These are phyloP conservation scores for Macadamia tetraphylla DNA, from an alignment of 164 flowering plant species.

Conservation along the genomic window DNA sequence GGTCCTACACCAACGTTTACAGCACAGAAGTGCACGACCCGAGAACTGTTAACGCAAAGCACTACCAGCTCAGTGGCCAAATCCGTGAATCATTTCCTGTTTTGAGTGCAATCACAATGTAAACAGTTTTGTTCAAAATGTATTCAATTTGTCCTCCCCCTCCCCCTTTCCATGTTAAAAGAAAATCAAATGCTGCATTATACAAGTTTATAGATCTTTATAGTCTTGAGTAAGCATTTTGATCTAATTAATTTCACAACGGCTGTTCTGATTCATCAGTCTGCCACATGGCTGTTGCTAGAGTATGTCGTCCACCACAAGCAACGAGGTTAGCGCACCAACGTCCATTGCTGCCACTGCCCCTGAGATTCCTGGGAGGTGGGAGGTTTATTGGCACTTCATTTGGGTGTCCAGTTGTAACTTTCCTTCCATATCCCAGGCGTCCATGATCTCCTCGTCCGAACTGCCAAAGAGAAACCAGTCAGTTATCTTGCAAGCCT, in stretches of 20 bases:
- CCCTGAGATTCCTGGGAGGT: conserved; percentile 30
- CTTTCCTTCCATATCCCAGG: conserved; percentile 84
- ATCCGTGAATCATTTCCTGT: conserved; percentile 20
- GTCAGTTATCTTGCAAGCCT: not conserved
- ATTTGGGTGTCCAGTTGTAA: conserved; percentile 90
- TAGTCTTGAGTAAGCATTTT: not conserved
- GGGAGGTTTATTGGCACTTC: conserved; percentile 80
- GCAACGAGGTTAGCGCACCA: conserved; percentile 90
- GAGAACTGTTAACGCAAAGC: conserved; percentile 46
- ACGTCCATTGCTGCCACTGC: conserved; percentile 29
- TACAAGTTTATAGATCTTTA: no score
- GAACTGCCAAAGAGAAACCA: conserved; percentile 45
- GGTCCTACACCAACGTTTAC: conserved; percentile 79
- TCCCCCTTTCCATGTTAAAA: not conserved
- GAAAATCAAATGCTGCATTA: no score
- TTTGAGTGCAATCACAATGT: not conserved
- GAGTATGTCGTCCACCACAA: conserved; percentile 98
- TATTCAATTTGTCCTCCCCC: not conserved
- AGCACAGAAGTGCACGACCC: conserved; percentile 74
- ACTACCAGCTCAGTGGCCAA: conserved; percentile 33
- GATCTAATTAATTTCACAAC: not conserved
- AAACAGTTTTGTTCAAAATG: not conserved
- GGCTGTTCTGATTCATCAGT: conserved; percentile 14
- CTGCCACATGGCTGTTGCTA: conserved; percentile 73
- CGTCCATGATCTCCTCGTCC: conserved; percentile 99